These are phyloP conservation scores for Ceraceosorus bombacis DNA, from an alignment of 1,284 basidiomycete genomes.

Conservation along the genomic window DNA sequence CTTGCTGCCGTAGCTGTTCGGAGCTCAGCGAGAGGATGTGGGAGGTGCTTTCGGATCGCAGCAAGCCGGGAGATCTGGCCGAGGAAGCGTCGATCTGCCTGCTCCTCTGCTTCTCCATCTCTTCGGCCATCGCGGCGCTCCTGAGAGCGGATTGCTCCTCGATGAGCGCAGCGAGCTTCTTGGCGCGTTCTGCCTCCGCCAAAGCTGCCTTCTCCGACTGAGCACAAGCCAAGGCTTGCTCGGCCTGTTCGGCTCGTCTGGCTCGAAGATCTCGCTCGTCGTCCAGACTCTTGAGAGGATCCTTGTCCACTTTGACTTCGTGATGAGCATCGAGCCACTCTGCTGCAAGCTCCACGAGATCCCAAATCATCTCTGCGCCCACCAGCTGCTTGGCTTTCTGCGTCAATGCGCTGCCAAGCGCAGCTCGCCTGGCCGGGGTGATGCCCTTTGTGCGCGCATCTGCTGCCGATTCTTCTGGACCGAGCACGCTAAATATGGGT, in stretches of 20 bases:
- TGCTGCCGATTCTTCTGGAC: constrained; percentile 4
- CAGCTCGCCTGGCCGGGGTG: constrained; percentile 16
- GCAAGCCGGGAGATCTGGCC: too few relatives aligned
- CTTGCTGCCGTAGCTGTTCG: too few relatives aligned
- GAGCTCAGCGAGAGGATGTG: too few relatives aligned
- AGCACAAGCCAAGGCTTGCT: neutral
- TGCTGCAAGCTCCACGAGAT: constrained; percentile 38
- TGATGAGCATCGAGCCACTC: constrained; percentile 36
- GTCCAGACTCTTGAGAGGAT: constrained; percentile 8
- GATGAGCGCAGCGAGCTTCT: constrained; percentile 34
- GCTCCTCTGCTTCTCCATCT: too few relatives aligned
- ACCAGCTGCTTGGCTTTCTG: constrained; percentile 31
- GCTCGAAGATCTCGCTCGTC: constrained; percentile 11
- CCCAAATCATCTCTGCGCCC: constrained; percentile 49
- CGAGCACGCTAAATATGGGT: constrained; percentile 28
- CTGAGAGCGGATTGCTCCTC: constrained; percentile 33
- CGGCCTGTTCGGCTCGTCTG: constrained; percentile 10
- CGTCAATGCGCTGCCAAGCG: constrained; percentile 24
- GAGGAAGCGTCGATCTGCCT: too few relatives aligned
- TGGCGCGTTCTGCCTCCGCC: constrained; percentile 27
- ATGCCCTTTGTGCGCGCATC: constrained; percentile 29
- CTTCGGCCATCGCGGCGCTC: too few relatives aligned
- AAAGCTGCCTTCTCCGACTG: neutral
- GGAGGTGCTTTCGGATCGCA: too few relatives aligned
- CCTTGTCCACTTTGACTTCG: neutral